Evolutionary conservation across 805 yeast species (phyloP).

Genomic region (Starmerella stellata): DNA sequence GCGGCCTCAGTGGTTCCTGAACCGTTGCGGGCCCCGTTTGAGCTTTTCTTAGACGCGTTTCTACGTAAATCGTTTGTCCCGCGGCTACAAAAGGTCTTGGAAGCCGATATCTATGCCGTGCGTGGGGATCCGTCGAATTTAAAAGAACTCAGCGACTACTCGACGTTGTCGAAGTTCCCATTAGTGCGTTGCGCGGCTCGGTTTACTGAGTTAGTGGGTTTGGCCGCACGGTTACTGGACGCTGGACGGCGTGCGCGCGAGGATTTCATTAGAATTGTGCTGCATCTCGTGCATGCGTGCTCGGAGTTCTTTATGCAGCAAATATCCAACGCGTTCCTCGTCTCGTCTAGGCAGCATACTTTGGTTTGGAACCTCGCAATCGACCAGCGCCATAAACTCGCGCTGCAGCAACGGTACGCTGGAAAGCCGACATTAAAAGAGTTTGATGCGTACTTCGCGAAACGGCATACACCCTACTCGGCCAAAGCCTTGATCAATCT

Average conservation of each 20-base stretch:
- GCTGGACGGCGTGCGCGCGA: slow-evolving; percentile 42
- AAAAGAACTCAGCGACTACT: slow-evolving; percentile 21
- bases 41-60: slow-evolving; percentile 36
- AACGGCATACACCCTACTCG: slow-evolving; percentile 10
- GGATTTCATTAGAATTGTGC: slow-evolving; percentile 31
- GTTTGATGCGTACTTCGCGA: slow-evolving; percentile 12
- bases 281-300: slow-evolving; percentile 16
- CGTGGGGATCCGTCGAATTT: slow-evolving; percentile 28
- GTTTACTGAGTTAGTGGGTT: slow-evolving; percentile 31
- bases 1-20: slow-evolving; percentile 29
- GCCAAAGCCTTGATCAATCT: slow-evolving; percentile 21
- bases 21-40: slow-evolving; percentile 15
- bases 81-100: slow-evolving; percentile 39
- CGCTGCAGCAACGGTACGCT: slow-evolving; percentile 1
- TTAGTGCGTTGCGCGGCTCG: slow-evolving; percentile 28
- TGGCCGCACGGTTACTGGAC: slow-evolving; percentile 36
- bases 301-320: slow-evolving; percentile 6
- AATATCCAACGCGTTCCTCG: neutral
- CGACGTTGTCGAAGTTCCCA: slow-evolving; percentile 19
- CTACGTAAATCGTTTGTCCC: slow-evolving; percentile 50
- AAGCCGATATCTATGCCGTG: slow-evolving; percentile 33
- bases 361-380: slow-evolving; percentile 1
- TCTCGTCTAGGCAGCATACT: neutral
- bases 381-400: neutral
- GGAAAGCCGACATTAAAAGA: slow-evolving; percentile 12